phyloP scores from a whole-genome alignment of 169 alveolate species.

The Plasmodium berghei region DNA sequence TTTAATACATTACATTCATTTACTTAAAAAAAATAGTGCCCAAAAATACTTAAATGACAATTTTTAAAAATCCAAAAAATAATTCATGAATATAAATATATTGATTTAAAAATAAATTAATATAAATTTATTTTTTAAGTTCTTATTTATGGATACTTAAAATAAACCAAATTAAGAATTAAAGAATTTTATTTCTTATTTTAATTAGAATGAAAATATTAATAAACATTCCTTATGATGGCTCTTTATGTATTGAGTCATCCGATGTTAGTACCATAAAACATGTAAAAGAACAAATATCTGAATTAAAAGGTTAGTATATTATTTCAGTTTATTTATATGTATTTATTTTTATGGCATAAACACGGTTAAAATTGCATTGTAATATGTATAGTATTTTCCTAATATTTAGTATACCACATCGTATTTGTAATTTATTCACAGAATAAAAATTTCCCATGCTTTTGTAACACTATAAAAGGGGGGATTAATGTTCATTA shows the following conservation, averaged over 20 bases:
- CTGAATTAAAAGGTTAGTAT: conserved; percentile 61
- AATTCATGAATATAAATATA: conserved; percentile 16
- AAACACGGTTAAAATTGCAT: not conserved
- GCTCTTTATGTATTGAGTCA: conserved; percentile 75
- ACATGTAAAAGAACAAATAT: conserved; percentile 63
- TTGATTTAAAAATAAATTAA: too few species aligned
- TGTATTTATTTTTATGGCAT: conserved; percentile 1
- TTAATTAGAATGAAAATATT: conserved; percentile 43
- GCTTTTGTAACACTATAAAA: too few species aligned
- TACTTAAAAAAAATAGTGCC: too few species aligned
- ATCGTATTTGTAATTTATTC: too few species aligned
- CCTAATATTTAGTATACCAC: too few species aligned
- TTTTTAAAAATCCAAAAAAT: conserved; percentile 18
- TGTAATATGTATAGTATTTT: not conserved
- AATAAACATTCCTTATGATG: conserved; percentile 73
- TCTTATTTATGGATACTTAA: conserved; percentile 7
- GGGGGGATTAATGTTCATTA: not conserved
- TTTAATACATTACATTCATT: too few species aligned
- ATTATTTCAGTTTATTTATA: not conserved
- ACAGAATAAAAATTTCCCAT: too few species aligned
- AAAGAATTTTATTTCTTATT: conserved; percentile 18
- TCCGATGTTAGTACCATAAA: conserved; percentile 46
- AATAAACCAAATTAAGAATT: conserved; percentile 29
- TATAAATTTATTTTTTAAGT: not conserved
- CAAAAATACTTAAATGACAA: not conserved